phyloP scores from a whole-genome alignment of 352 stramenopile genomes.

The Phytopythium helicoides region DNA sequence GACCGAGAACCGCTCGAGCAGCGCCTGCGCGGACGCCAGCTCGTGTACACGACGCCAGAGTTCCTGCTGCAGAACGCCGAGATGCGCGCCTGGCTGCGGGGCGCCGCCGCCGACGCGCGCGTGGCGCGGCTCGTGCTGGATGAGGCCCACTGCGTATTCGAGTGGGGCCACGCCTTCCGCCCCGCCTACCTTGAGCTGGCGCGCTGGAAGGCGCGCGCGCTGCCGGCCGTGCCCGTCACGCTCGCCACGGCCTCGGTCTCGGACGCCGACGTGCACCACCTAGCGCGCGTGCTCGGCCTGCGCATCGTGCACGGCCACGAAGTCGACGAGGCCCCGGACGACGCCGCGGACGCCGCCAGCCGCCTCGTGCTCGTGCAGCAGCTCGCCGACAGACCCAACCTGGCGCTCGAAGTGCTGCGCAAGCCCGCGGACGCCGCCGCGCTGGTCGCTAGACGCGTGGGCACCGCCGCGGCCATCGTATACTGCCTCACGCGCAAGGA shows the following conservation, averaged over 20 bases:
- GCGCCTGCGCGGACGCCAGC: constrained; percentile 33
- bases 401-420: constrained; percentile 53
- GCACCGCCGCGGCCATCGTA: constrained; percentile 46
- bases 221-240: constrained; percentile 57
- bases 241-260: constrained; percentile 70
- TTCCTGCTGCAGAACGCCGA: constrained; percentile 65
- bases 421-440: constrained; percentile 29
- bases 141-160: constrained; percentile 75
- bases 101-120: constrained; percentile 13
- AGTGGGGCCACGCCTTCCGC: constrained; percentile 79
- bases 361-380: constrained; percentile 60
- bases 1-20: constrained; percentile 24
- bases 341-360: background rate
- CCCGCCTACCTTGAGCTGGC: constrained; percentile 67
- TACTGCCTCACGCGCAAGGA: constrained; percentile 78
- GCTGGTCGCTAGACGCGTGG: constrained; percentile 30
- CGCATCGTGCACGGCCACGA: constrained; percentile 14
- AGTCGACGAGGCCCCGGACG: background rate
- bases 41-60: constrained; percentile 84
- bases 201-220: constrained; percentile 44
- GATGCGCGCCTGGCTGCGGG: constrained; percentile 45
- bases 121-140: constrained; percentile 69
- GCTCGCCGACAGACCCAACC: constrained; percentile 59
- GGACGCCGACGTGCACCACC: constrained; percentile 51
- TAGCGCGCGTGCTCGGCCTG: constrained; percentile 53